Evolutionary conservation across 805 yeast species (phyloP).

Genomic region (Nakazawaea anatomiae): DNA sequence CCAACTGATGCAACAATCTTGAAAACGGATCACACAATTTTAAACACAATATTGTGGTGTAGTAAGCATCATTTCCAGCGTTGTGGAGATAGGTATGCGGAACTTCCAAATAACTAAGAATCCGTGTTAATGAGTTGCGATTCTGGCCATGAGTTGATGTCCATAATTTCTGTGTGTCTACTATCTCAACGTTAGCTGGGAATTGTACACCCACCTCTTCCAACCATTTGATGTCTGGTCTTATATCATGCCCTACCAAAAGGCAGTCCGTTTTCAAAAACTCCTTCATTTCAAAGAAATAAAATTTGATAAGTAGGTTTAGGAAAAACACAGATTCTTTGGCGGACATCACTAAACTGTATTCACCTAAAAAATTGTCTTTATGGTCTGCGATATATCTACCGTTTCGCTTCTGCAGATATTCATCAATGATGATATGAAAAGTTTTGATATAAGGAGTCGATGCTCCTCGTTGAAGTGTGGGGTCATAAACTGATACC

Average conservation of each 20-base stretch:
- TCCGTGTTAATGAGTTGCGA: slow-evolving; percentile 39
- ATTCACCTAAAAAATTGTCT: slow-evolving; percentile 43
- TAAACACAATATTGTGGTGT: slow-evolving; percentile 47
- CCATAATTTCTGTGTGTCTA: slow-evolving; percentile 48
- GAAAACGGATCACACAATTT: slow-evolving; percentile 43
- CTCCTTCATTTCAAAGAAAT: slow-evolving; percentile 26
- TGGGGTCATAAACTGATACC: slow-evolving; percentile 49
- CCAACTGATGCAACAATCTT: slow-evolving; percentile 18
- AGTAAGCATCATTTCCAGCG: slow-evolving; percentile 69
- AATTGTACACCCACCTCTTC: slow-evolving; percentile 37
- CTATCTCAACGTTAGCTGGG: slow-evolving; percentile 25
- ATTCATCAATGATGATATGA: slow-evolving; percentile 41
- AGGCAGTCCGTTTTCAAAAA: slow-evolving; percentile 23
- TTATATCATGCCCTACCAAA: slow-evolving; percentile 56
- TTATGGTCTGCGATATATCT: slow-evolving; percentile 49
- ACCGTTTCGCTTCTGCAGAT: slow-evolving; percentile 38
- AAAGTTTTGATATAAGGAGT: slow-evolving; percentile 34
- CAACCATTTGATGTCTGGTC: slow-evolving; percentile 52
- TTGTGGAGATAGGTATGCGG: slow-evolving; percentile 61
- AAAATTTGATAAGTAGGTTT: slow-evolving; percentile 37
- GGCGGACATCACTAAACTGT: slow-evolving; percentile 34
- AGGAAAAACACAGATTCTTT: slow-evolving; percentile 31
- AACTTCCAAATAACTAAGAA: slow-evolving; percentile 39
- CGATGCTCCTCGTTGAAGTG: slow-evolving; percentile 31
- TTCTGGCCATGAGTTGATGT: slow-evolving; percentile 30